phyloP scores from a whole-genome alignment of 2,329 filamentous ascomycete genomes.

The Aspergillus fructus region DNA sequence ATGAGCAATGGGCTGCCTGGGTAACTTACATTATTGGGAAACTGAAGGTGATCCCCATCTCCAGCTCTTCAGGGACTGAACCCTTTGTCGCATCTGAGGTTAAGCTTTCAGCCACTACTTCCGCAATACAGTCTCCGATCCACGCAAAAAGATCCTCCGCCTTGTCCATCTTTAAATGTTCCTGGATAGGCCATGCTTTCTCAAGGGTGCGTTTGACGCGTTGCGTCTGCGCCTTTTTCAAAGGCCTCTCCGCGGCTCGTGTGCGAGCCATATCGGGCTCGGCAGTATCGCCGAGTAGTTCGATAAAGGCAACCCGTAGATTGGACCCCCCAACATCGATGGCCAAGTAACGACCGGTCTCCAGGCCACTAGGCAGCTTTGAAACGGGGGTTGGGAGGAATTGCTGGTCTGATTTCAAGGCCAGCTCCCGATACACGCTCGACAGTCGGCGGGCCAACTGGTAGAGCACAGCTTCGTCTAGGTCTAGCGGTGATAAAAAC shows the following conservation, averaged over 20 bases:
- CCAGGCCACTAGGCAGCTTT: constrained; percentile 49
- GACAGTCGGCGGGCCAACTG: constrained; percentile 48
- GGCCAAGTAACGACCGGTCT: constrained; percentile 55
- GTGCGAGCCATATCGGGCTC: constrained; percentile 34
- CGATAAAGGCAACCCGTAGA: constrained; percentile 57
- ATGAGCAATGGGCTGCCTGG: not conserved
- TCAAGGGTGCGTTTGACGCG: constrained; percentile 49
- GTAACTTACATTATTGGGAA: constrained; percentile 49
- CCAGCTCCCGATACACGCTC: constrained; percentile 44
- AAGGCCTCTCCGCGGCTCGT: constrained; percentile 39
- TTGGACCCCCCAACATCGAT: constrained; percentile 60
- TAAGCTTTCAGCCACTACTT: constrained; percentile 62
- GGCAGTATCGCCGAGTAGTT: constrained; percentile 47
- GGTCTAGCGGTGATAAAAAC: constrained; percentile 41
- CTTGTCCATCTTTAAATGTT: constrained; percentile 62
- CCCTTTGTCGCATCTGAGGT: constrained; percentile 40
- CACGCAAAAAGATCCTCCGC: constrained; percentile 75
- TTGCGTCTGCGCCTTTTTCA: constrained; percentile 49
- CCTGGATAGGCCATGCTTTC: constrained; percentile 54
- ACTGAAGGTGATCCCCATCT: constrained; percentile 52
- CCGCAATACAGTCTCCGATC: constrained; percentile 75
- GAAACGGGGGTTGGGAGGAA: constrained; percentile 50
- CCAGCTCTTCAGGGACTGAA: constrained; percentile 44
- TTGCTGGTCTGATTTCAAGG: constrained; percentile 46
- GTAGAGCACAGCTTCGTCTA: constrained; percentile 46